phyloP scores from a whole-genome alignment of 208 protist genomes.

The Sergeia podlipaevii region DNA sequence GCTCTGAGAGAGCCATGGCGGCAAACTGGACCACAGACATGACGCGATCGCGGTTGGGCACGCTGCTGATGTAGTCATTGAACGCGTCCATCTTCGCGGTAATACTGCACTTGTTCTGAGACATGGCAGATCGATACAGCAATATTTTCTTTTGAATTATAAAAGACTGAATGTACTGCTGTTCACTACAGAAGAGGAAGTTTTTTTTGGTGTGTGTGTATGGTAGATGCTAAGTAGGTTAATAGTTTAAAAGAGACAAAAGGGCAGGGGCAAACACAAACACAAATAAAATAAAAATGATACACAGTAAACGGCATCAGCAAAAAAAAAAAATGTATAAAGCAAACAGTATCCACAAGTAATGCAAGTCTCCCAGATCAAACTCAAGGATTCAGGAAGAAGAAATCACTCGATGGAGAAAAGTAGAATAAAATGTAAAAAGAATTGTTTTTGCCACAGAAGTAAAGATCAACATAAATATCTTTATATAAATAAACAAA shows the following conservation, averaged over 20 bases:
- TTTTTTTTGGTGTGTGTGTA: neutral
- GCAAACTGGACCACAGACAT: constrained; percentile 64
- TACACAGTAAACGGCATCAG: no score
- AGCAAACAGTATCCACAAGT: no score
- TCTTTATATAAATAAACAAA: constrained; percentile 1
- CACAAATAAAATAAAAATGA: no score
- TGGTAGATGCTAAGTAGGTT: no score
- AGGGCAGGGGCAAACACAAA: no score
- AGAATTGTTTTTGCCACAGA: constrained; percentile 13
- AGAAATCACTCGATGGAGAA: constrained; percentile 5
- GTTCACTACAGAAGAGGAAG: neutral
- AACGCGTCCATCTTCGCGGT: constrained; percentile 28
- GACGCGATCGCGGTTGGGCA: constrained; percentile 62
- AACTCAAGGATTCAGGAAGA: neutral
- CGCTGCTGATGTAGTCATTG: constrained; percentile 47
- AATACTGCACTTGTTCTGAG: constrained; percentile 11
- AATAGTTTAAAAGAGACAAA: no score
- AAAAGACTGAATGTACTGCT: neutral
- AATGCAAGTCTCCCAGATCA: neutral
- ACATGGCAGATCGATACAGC: no score
- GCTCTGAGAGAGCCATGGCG: constrained; percentile 40
- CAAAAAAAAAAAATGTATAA: constrained; percentile 4
- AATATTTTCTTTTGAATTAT: neutral
- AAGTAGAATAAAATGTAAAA: constrained; percentile 20
- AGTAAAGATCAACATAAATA: constrained; percentile 7